Evolutionary conservation across 2,329 filamentous ascomycete species (phyloP).

Genomic region (Talaromyces sp.): DNA sequence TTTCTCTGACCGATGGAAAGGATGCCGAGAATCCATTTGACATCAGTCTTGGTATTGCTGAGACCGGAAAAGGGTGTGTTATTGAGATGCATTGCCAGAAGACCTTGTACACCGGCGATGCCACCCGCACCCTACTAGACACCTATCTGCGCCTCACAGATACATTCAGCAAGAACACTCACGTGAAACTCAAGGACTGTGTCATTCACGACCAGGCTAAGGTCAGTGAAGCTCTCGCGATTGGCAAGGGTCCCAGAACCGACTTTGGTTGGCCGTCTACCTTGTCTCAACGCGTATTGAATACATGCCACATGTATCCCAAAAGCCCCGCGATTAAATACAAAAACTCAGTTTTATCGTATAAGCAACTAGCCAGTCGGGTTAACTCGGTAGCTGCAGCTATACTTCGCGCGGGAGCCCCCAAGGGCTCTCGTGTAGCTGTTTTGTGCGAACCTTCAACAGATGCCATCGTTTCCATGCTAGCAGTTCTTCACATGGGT

Average conservation of each 20-base stretch:
- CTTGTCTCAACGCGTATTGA: slow-evolving; percentile 19
- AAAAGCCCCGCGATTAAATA: slow-evolving; percentile 21
- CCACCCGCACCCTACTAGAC: not conserved
- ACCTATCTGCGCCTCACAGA: not conserved
- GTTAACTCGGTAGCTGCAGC: slow-evolving; percentile 28
- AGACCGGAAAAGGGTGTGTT: not conserved
- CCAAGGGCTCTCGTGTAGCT: slow-evolving; percentile 23
- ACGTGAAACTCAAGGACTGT: not conserved
- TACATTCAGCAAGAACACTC: not conserved
- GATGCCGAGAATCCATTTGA: not conserved
- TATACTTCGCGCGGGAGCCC: slow-evolving; percentile 14
- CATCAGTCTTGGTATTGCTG: not conserved
- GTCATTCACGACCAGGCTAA: slow-evolving; percentile 10
- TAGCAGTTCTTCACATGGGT: slow-evolving; percentile 36
- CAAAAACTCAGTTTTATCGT: slow-evolving; percentile 24
- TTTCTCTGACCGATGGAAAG: not conserved
- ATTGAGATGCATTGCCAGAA: not conserved
- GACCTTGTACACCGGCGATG: not conserved
- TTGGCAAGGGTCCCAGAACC: slow-evolving; percentile 8
- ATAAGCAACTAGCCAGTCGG: slow-evolving; percentile 27
- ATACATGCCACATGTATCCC: slow-evolving; percentile 20
- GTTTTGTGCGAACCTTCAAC: slow-evolving; percentile 32
- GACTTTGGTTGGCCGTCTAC: slow-evolving; percentile 20
- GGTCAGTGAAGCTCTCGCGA: slow-evolving; percentile 12
- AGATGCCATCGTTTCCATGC: slow-evolving; percentile 7